Conservation (phyloP, 495 filamentous ascomycete species). For the Aspergillus olivimuriae region DNA sequence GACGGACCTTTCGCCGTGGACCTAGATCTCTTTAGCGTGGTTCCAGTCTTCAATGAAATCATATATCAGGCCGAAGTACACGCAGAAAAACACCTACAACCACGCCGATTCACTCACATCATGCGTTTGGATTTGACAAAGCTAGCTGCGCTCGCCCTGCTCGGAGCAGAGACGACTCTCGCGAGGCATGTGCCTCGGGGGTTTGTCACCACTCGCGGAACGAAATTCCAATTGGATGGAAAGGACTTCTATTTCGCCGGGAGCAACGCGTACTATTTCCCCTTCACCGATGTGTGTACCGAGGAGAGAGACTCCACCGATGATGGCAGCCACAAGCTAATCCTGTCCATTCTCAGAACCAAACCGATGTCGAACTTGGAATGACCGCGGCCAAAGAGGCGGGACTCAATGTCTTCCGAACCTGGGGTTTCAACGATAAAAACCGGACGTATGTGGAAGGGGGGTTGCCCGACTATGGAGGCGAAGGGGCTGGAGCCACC, state of each 20-base stretch:
- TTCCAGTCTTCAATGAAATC: too few relatives aligned
- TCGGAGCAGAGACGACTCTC: too few relatives aligned
- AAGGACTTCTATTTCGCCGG: constrained; percentile 45
- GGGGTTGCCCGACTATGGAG: constrained; percentile 10
- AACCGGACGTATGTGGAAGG: constrained; percentile 32
- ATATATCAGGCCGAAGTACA: too few relatives aligned
- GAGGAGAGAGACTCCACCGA: too few relatives aligned
- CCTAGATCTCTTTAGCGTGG: too few relatives aligned
- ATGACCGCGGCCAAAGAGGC: constrained; percentile 37
- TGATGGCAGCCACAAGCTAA: too few relatives aligned
- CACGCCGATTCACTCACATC: too few relatives aligned
- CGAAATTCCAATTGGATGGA: constrained; percentile 14
- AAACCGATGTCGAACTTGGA: constrained; percentile 46
- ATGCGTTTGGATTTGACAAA: too few relatives aligned
- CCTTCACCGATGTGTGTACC: constrained; percentile 39
- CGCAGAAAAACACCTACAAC: too few relatives aligned
- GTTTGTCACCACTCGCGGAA: constrained; percentile 11
- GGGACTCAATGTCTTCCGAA: constrained; percentile 56
- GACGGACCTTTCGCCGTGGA: too few relatives aligned
- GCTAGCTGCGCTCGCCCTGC: too few relatives aligned
- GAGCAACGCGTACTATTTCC: constrained; percentile 64
- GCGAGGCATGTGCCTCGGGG: too few relatives aligned
- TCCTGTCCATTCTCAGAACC: constrained; percentile 5
- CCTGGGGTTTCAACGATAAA: constrained; percentile 62
- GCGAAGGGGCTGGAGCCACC: constrained; percentile 10